phyloP scores from a whole-genome alignment of 345 rosid species.

The Aquilaria sinensis region DNA sequence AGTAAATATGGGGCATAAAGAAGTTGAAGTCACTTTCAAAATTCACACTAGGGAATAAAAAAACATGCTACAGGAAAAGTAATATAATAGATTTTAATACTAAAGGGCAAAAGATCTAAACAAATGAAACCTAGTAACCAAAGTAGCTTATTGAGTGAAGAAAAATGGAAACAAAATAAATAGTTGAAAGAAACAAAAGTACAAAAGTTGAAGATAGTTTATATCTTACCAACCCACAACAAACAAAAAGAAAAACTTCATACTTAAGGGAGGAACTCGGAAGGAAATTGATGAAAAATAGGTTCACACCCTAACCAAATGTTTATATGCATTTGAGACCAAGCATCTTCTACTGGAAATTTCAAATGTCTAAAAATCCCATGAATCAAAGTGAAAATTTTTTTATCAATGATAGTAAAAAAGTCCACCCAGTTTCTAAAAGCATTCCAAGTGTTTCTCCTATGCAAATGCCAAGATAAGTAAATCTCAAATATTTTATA shows the following conservation, averaged over 20 bases:
- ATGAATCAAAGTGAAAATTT: background rate
- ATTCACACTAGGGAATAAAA: no score
- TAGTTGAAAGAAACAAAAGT: slow-evolving; percentile 24
- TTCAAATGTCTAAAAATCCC: background rate
- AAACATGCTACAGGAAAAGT: no score
- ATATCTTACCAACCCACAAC: slow-evolving; percentile 49
- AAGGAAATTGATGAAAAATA: slow-evolving; percentile 20
- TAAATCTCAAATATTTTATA: no score
- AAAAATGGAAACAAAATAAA: slow-evolving; percentile 6
- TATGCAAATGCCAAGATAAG: no score
- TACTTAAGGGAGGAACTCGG: slow-evolving; percentile 28
- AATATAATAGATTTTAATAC: no score
- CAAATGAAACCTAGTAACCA: no score
- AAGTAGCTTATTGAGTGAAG: no score
- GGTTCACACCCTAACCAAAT: slow-evolving; percentile 55
- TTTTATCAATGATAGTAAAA: slow-evolving; percentile 17
- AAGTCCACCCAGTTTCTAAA: slow-evolving; percentile 13
- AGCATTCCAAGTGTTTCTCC: background rate
- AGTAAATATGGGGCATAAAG: background rate
- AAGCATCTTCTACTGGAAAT: slow-evolving; percentile 31
- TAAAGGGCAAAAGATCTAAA: no score
- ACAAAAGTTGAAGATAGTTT: slow-evolving; percentile 33
- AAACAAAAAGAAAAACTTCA: slow-evolving; percentile 35
- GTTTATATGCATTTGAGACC: slow-evolving; percentile 32
- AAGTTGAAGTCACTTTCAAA: no score